phyloP scores from a whole-genome alignment of 345 rosid species.

The Rhizophora mangle region DNA sequence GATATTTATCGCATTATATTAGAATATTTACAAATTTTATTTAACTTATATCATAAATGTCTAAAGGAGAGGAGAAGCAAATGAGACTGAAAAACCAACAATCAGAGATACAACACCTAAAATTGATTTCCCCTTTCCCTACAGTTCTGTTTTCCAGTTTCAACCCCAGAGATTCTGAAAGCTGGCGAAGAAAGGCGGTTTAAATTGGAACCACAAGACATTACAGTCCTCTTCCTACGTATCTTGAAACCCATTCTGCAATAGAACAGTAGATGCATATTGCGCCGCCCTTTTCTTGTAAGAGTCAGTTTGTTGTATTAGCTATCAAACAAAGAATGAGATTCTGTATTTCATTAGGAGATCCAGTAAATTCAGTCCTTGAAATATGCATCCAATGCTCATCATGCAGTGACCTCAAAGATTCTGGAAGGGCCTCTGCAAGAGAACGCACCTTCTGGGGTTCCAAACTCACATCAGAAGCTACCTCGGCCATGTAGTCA shows the following conservation, averaged over 20 bases:
- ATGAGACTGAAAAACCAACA: too few species aligned
- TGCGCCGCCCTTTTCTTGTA: not conserved
- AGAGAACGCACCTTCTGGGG: constrained; percentile 68
- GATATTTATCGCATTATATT: too few species aligned
- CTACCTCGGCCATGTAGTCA: constrained; percentile 87
- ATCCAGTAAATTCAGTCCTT: constrained; percentile 53
- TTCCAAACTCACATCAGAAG: constrained; percentile 89
- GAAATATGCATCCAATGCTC: constrained; percentile 86
- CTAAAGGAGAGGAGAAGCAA: not conserved
- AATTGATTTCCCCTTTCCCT: too few species aligned
- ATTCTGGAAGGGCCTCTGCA: constrained; percentile 76
- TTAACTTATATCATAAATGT: too few species aligned
- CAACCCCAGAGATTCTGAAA: too few species aligned
- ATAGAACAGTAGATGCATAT: not conserved
- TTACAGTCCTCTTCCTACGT: not conserved
- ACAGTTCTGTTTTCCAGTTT: too few species aligned
- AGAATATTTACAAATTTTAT: too few species aligned
- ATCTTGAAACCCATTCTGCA: constrained; percentile 5
- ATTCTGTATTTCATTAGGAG: constrained; percentile 7
- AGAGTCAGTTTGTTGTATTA: too few species aligned
- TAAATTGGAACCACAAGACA: not conserved
- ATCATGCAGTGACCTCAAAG: constrained; percentile 77
- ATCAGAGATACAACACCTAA: too few species aligned
- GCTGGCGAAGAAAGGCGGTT: not conserved
- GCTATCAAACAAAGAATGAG: constrained; percentile 9